Base-by-base conservation (phyloP, 2,329 filamentous ascomycete species). In the Achaetomium macrosporum region DNA sequence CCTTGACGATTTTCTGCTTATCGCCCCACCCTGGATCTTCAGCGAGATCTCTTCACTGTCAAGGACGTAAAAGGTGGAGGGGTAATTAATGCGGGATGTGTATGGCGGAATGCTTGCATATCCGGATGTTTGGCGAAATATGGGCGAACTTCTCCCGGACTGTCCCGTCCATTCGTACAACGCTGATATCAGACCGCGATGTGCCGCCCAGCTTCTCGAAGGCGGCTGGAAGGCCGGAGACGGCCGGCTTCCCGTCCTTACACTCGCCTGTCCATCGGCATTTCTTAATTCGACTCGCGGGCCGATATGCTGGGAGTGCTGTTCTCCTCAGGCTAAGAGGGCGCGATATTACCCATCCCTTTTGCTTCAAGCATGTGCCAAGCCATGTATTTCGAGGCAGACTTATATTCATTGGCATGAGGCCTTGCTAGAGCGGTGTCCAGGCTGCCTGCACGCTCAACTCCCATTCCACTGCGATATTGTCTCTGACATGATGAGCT, bases 401-500 rank as follows among this genome's bases (percentile, higher is more conserved):
- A 4, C 25, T 25, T 25, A 25, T 25, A 25, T 25, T 25, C 25
- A 25, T 25, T 25, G 25, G 25, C 25, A 25, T 25, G 25, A 25
- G 25, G 25, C 4, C 25, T 25, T 7, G 25, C 4, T 25, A 7
- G 25, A 25, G 25, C 4, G n/a, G n/a, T n/a, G n/a, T n/a, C n/a
- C 25, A 25, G 7, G n/a, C n/a, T 30, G 35, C 4, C 4, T 11
- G 15, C 45, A 12, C 10, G 4, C 16, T 35, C 42, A 44, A 19
- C n/a, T 36, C 48, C 17, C 60, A 62, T 60, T 60, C 58, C 42
- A 35, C 56, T 52, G 51, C 47, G 55, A 55, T 50, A 49, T 46
- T 53, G 54, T 60, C 55, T 60, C 55, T 60, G 49, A 56, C 45
- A 50, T 53, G 57, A 56, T 55, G 57, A 57, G 58, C 59, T 57